phyloP scores from a whole-genome alignment of 2,329 filamentous ascomycete genomes.

The Talaromyces amestolkiae region DNA sequence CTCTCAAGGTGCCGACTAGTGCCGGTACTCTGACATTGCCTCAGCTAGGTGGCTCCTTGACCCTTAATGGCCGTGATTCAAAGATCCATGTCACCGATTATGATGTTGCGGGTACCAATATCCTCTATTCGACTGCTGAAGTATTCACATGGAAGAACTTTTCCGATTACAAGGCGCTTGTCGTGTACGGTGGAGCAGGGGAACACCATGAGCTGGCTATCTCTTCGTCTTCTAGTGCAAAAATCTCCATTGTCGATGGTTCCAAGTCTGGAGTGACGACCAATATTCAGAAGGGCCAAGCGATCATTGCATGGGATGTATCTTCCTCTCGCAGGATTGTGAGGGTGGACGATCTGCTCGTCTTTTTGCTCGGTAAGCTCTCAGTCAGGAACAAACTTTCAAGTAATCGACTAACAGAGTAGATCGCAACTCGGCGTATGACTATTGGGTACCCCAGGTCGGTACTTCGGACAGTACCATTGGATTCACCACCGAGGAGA shows the following conservation, averaged over 20 bases:
- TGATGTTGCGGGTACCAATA: conserved; percentile 38
- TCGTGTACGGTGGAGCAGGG: conserved; percentile 40
- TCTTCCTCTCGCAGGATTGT: conserved; percentile 47
- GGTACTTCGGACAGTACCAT: conserved; percentile 27
- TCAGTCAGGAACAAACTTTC: not conserved
- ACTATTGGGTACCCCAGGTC: conserved; percentile 46
- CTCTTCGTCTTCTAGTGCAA: conserved; percentile 24
- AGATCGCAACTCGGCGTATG: conserved; percentile 53
- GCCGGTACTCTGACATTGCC: conserved; percentile 41
- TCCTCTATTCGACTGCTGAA: conserved; percentile 46
- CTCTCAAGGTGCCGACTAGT: conserved; percentile 54
- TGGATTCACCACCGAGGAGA: conserved; percentile 33
- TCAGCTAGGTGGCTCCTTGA: conserved; percentile 39
- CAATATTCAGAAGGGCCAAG: conserved; percentile 28
- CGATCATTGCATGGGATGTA: conserved; percentile 53
- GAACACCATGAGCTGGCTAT: conserved; percentile 46
- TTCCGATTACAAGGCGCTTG: conserved; percentile 50
- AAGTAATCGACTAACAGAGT: not conserved
- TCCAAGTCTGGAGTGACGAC: conserved; percentile 28
- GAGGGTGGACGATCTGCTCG: conserved; percentile 45
- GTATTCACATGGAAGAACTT: conserved; percentile 58
- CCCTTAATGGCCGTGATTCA: conserved; percentile 43
- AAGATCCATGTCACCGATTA: conserved; percentile 47
- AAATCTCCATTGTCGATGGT: conserved; percentile 35
- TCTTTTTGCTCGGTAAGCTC: conserved; percentile 54